Conservation (phyloP, 1,284 basidiomycete genomes). For the Cerrena zonata region DNA sequence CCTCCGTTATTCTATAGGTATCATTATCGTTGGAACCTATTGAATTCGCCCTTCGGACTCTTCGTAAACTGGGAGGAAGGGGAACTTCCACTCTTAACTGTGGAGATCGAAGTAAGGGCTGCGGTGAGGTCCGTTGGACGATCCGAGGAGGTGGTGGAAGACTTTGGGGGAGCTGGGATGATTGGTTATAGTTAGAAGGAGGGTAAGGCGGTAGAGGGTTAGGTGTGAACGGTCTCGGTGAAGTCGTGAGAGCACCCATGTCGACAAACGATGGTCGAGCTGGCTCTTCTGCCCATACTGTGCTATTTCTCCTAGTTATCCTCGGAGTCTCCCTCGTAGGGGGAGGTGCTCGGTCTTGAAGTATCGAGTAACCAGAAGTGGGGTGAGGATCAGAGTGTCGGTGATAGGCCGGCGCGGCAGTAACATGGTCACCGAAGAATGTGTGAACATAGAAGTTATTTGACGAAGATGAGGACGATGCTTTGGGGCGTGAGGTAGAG, state of each 20-base stretch:
- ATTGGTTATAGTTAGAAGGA: not conserved
- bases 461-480: not conserved
- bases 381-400: not conserved
- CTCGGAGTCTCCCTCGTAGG: not conserved
- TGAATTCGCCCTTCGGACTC: not conserved
- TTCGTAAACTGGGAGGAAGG: not conserved
- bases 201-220: not conserved
- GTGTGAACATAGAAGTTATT: slow-evolving; percentile 15
- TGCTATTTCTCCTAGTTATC: not conserved
- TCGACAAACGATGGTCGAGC: not conserved
- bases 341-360: not conserved
- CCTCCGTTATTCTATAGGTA: not conserved
- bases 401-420: slow-evolving; percentile 4
- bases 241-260: not conserved
- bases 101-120: not conserved
- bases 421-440: slow-evolving; percentile 15
- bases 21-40: not conserved
- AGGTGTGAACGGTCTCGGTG: not conserved
- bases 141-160: not conserved
- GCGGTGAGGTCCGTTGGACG: not conserved
- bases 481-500: not conserved
- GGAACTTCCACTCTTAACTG: not conserved
- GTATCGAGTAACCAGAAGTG: not conserved
- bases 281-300: not conserved
- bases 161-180: not conserved